Evolutionary conservation across 75 land plant genomes (phyloP), one percentile per base, ranked within the genome.

Genomic region (Selaginella tamariscina): DNA sequence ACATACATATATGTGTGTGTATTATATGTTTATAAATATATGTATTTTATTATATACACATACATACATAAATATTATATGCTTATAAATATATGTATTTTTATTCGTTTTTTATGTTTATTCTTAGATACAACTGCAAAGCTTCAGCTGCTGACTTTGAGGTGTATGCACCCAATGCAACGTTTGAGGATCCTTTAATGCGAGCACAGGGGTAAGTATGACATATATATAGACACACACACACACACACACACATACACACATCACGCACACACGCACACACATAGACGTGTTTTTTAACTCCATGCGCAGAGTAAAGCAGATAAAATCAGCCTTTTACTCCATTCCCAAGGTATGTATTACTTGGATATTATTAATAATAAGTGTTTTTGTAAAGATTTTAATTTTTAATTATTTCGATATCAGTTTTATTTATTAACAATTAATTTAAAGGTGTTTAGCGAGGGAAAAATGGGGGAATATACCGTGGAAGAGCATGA

Each of bases 291-390:
- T 72, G 21, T 27, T 27, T 57, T 1, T 74, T 21, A 54, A 27
- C 31, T 60, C 55, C 22, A 8, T 9, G 32, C 73, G 72, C 84
- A 89, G 95, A 27, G 81, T 88, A 33, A 77, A 77, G 68, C 89
- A 91, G 70, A 88, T 91, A 72, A 91, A 91, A 73, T 91, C 97
- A 32, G 81, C 97, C 22, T 91, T 91, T 68, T 91, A 91, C 73
- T 86, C 94, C 5, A 74, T 91, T 33, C 65, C 86, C 27, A 91
- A 91, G 89, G 96, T 88, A 66, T 5, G 49, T 5, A 15, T 5
- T 5, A 15, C 5, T 5, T 5, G 15, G 49, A 5, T 15, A 39
- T 39, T 5, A 5, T 15, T 15, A 39, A 5, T 5, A 39, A 39
- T 39, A 5, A 5, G 49, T 5, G 49, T 39, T n/a, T n/a, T n/a